Evolutionary conservation across 139 green algal species (phyloP).

Genomic region (Mesotaenium endlicherianum): DNA sequence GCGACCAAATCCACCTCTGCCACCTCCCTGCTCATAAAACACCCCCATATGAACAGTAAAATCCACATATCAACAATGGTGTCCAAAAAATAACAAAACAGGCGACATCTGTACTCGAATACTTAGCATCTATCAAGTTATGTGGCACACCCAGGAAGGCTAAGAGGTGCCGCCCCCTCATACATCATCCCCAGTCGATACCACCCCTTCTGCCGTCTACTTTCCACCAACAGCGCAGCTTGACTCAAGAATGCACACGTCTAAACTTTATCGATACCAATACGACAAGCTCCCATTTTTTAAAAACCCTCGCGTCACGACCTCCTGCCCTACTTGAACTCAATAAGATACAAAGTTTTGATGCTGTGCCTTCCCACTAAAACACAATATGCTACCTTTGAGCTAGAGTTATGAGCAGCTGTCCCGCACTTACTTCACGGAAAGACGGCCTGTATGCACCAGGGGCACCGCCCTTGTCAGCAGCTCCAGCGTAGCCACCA

Average conservation of each 20-base stretch:
- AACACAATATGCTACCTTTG: background rate
- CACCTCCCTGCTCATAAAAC: background rate
- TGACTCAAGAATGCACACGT: background rate
- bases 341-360: background rate
- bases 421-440: slow-evolving; percentile 24
- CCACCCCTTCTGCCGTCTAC: too few relatives aligned
- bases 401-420: background rate
- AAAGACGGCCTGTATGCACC: slow-evolving; percentile 65
- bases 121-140: background rate
- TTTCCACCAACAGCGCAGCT: too few relatives aligned
- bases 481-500: slow-evolving; percentile 53
- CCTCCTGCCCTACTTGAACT: background rate
- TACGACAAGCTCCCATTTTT: background rate
- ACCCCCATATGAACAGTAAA: too few relatives aligned
- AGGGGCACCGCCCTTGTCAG: slow-evolving; percentile 61
- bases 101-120: background rate
- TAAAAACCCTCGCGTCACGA: background rate
- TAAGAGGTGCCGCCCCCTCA: background rate
- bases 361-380: background rate
- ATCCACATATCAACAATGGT: background rate
- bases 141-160: background rate
- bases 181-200: too few relatives aligned
- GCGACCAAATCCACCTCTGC: background rate
- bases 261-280: background rate
- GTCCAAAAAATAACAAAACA: background rate